These are phyloP conservation scores for Fusarium sp. DNA, from an alignment of 2,329 filamentous ascomycete species.

Conservation along the genomic window DNA sequence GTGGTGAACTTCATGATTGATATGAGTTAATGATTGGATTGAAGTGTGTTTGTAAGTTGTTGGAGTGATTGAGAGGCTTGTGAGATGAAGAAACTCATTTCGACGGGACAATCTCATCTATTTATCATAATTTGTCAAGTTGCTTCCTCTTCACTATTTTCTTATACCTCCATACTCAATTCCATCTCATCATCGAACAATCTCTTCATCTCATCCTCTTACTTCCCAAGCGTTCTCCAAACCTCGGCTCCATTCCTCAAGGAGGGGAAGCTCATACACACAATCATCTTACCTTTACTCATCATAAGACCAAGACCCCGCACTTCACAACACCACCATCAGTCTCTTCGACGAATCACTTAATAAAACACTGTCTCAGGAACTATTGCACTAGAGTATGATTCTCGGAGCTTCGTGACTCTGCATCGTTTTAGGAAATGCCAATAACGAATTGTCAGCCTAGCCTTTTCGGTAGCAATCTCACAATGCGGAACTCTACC, in stretches of 20 bases:
- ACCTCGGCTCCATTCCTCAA: not conserved
- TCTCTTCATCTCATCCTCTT: not conserved
- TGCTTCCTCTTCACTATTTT: not conserved
- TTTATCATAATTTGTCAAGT: not conserved
- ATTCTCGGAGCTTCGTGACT: conserved; percentile 4
- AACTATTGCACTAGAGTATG: not conserved
- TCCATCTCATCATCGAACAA: not conserved
- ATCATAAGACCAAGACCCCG: conserved; percentile 19
- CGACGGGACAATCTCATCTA: not conserved
- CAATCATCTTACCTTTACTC: not conserved
- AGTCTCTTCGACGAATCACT: not conserved
- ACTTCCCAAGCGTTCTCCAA: not conserved
- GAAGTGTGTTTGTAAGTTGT: not conserved
- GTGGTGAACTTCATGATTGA: conserved; percentile 27
- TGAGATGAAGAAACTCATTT: not conserved
- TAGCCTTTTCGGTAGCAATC: not conserved
- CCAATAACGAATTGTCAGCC: not conserved
- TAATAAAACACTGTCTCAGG: not conserved
- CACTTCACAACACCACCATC: conserved; percentile 17
- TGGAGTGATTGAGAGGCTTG: not conserved
- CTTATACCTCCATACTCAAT: too few relatives aligned
- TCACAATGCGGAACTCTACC: not conserved
- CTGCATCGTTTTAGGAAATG: conserved; percentile 4
- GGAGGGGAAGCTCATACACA: conserved; percentile 9
- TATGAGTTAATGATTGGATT: not conserved